Evolutionary conservation across 1,284 basidiomycete species (phyloP).

Genomic region (Mycosarcoma mackinlayi): DNA sequence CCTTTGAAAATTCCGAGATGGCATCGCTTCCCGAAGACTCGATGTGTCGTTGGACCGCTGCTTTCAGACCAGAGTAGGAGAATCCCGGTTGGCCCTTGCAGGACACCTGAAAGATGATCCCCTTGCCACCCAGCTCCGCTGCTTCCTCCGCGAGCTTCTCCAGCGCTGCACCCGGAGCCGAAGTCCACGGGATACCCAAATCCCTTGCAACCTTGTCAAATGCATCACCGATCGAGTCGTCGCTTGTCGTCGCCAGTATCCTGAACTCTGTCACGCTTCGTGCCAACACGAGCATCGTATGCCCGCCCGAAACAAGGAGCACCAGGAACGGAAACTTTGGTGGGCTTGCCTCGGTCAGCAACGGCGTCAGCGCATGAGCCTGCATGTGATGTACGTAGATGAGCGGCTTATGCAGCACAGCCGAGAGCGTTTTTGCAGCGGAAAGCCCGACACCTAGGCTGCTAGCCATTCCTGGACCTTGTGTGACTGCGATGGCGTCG

Average conservation of each 20-base stretch:
- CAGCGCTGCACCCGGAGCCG: constrained; percentile 59
- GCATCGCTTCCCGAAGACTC: constrained; percentile 3
- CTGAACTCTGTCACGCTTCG: constrained; percentile 39
- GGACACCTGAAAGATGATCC: constrained; percentile 40
- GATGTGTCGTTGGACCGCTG: constrained; percentile 44
- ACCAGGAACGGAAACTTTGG: constrained; percentile 62
- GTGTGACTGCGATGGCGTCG: constrained; percentile 66
- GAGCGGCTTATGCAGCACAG: constrained; percentile 54
- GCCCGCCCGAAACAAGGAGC: constrained; percentile 64
- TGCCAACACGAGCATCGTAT: constrained; percentile 63
- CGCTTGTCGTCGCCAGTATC: constrained; percentile 58
- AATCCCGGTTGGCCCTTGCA: constrained; percentile 51
- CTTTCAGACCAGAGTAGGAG: constrained; percentile 63
- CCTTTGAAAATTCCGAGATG: constrained; percentile 3
- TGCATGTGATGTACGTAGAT: constrained; percentile 67
- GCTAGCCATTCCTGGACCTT: constrained; percentile 64
- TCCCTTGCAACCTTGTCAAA: constrained; percentile 64
- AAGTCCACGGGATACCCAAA: constrained; percentile 59
- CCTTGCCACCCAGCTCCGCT: background rate
- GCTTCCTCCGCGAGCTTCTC: constrained; percentile 30
- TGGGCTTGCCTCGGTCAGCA: constrained; percentile 41
- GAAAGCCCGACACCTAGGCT: constrained; percentile 58
- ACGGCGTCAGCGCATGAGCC: constrained; percentile 42
- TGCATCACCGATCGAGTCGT: constrained; percentile 65
- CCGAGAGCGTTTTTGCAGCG: constrained; percentile 58